Evolutionary conservation across 768 basidiomycete species (phyloP), one percentile per base, ranked within the genome.

Genomic region (Sistotremastrum suecicum): DNA sequence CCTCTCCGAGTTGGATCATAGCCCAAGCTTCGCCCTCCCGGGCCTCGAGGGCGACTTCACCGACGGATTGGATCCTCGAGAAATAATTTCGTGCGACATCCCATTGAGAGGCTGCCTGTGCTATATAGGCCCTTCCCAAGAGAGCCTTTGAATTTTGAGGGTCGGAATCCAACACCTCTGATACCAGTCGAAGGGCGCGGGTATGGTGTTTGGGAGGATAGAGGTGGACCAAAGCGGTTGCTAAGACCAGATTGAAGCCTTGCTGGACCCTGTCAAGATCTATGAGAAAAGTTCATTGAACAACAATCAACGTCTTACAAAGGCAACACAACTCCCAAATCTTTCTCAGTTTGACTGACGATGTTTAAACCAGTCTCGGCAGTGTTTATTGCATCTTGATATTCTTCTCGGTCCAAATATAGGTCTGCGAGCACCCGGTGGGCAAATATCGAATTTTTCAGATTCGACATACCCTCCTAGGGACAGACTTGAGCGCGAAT

Each of bases 1-100:
- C 53, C 28, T 69, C 61, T 6, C 67, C 70, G 0, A 69, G 51
- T 43, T 80, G 80, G 43, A 74, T 72, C 42, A 66, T 63, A 59
- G 89, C 90, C 95, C 95, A 98, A 0, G 82, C 87, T 8, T 68
- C 60, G 57, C 97, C 92, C 55, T 94, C 90, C 49, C 64, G 67
- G 0, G 87, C 83, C 39, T 82, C 78, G 9, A 82, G 49, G 3
- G 71, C 72, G 37, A 67, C 63, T 31, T 67, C 60, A 1, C 65
- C 42, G 51, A 73, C 68, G 5, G 70, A 69, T 0, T 68, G 63
- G 12, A 74, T 81, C 47, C 64, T 65, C 12, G 69, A 63, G 61
- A 95, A 97, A 1, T 76, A 49, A 4, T 58, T 53, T 11, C 67
- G 66, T 1, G 91, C 87, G 12, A 80, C 77, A 1, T 63, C 54